phyloP scores from a whole-genome alignment of 1,139 yeast species.

The Hanseniaspora sp. region DNA sequence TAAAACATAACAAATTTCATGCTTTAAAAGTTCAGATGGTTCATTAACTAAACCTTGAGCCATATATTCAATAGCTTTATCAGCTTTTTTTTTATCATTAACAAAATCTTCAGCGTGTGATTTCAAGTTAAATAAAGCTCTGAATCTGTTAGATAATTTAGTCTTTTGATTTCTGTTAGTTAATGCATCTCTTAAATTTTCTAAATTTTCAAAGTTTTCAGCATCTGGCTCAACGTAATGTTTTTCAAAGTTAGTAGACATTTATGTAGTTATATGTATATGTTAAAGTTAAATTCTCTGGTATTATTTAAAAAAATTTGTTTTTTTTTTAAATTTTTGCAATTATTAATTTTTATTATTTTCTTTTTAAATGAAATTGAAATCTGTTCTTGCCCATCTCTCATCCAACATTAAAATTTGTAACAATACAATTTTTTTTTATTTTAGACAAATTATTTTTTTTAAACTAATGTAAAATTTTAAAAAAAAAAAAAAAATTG shows the following conservation, averaged over 20 bases:
- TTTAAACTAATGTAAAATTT: too few relatives aligned
- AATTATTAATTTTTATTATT: too few relatives aligned
- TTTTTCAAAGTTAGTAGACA: constrained; percentile 31
- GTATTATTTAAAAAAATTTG: not conserved
- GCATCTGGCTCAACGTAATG: constrained; percentile 29
- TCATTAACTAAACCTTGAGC: constrained; percentile 69
- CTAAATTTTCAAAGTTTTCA: constrained; percentile 40
- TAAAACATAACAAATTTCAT: constrained; percentile 95
- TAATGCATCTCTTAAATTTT: constrained; percentile 59
- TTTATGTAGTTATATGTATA: constrained; percentile 12
- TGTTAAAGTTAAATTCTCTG: not conserved
- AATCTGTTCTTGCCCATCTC: too few relatives aligned
- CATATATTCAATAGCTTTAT: constrained; percentile 69
- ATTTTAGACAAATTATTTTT: too few relatives aligned
- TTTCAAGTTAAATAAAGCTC: constrained; percentile 87
- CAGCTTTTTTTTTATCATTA: constrained; percentile 40
- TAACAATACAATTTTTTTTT: too few relatives aligned
- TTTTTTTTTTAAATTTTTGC: too few relatives aligned
- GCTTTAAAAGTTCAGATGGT: constrained; percentile 79
- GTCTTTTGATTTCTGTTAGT: constrained; percentile 53
- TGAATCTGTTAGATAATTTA: constrained; percentile 72
- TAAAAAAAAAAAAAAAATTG: too few relatives aligned
- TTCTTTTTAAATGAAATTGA: too few relatives aligned
- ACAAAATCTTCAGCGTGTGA: constrained; percentile 59
- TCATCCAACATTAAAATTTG: too few relatives aligned